Conservation (phyloP, 192 early-diverging fungal species). For the Spizellomyces sp. region DNA sequence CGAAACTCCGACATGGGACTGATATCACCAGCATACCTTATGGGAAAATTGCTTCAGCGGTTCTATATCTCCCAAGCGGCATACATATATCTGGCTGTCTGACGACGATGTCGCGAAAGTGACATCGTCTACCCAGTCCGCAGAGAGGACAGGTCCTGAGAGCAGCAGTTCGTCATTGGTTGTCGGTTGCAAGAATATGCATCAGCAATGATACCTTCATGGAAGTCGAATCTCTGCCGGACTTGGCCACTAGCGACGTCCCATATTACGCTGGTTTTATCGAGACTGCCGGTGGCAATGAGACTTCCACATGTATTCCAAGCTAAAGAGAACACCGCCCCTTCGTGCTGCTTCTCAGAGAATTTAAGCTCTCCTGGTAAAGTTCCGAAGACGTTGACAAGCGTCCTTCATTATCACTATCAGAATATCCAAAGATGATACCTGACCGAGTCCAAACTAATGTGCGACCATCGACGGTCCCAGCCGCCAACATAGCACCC, state of each 20-base stretch:
- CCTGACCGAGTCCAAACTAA: conserved; percentile 69
- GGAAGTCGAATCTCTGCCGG: conserved; percentile 69
- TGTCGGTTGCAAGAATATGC: neutral
- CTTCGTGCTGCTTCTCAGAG: conserved; percentile 69
- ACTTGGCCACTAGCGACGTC: conserved; percentile 72
- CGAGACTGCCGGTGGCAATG: conserved; percentile 75
- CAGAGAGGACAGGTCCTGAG: conserved; percentile 63
- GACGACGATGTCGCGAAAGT: conserved; percentile 89
- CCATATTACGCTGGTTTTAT: conserved; percentile 86
- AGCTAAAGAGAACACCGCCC: conserved; percentile 80
- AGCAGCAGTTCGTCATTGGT: neutral
- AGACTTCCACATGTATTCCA: conserved; percentile 83
- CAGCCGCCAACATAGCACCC: conserved; percentile 81
- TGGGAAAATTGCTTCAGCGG: conserved; percentile 84
- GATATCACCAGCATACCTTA: conserved; percentile 43
- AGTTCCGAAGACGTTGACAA: conserved; percentile 22
- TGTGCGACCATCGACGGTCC: conserved; percentile 81
- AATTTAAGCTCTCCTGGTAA: conserved; percentile 59
- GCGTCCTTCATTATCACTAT: neutral
- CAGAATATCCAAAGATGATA: neutral
- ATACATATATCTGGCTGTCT: conserved; percentile 81
- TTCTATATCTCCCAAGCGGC: conserved; percentile 66
- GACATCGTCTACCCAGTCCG: conserved; percentile 90
- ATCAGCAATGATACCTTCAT: conserved; percentile 47
- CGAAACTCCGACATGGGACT: conserved; percentile 4